Evolutionary conservation across 176 grass and related monocot genomes (phyloP).

Genomic region (Eleusine indica): DNA sequence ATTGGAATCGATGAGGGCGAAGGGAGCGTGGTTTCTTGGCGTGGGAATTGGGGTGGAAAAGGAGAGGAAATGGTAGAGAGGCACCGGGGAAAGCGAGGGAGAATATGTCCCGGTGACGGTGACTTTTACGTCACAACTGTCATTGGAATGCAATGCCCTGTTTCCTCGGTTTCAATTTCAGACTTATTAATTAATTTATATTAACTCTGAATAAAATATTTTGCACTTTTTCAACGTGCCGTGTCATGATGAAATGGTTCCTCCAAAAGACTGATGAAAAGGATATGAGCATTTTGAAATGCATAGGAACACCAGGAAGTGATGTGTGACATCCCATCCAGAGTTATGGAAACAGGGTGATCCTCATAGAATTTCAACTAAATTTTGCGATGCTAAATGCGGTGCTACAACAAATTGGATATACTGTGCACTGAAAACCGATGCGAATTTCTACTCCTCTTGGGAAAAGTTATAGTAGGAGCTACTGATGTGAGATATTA

Average conservation of each 20-base stretch:
- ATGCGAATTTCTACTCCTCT: too few species aligned
- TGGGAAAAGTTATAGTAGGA: too few species aligned
- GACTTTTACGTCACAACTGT: background rate
- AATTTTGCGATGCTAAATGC: too few species aligned
- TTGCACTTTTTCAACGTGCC: background rate
- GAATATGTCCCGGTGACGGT: background rate
- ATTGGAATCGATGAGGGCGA: constrained; percentile 16
- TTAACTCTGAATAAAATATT: background rate
- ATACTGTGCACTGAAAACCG: too few species aligned
- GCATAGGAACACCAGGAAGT: background rate
- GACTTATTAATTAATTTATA: background rate
- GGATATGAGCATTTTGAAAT: background rate
- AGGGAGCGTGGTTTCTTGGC: constrained; percentile 18
- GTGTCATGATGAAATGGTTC: background rate
- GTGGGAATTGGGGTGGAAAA: constrained; percentile 5
- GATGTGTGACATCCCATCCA: background rate
- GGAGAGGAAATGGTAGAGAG: background rate
- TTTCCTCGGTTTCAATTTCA: background rate
- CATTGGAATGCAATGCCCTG: background rate
- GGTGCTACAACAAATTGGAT: too few species aligned
- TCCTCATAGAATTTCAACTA: too few species aligned
- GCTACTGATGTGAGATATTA: too few species aligned
- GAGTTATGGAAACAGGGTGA: too few species aligned
- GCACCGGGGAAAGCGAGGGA: constrained; percentile 16
- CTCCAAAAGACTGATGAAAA: background rate